Conservation (phyloP, 75 land plant genomes). For the Isoetes taiwanensis region DNA sequence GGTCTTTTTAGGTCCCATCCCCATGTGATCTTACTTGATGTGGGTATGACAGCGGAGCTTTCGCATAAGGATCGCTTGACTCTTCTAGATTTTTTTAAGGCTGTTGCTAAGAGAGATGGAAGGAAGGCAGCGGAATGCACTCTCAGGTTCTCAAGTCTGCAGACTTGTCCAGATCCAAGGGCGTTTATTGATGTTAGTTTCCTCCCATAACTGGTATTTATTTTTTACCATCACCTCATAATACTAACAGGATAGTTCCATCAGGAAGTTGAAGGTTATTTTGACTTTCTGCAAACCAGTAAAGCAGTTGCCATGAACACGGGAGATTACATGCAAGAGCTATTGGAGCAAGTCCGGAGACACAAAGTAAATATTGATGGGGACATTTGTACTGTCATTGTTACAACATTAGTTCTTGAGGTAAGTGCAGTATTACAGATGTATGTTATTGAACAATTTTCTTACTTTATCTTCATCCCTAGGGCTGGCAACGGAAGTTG, state of each 20-base stretch:
- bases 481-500: conserved; percentile 76
- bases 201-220: background rate
- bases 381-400: conserved; percentile 79
- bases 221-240: background rate
- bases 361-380: conserved; percentile 76
- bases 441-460: background rate
- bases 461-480: no score
- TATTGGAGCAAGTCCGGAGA: conserved; percentile 64
- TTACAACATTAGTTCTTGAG: conserved; percentile 84
- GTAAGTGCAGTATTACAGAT: conserved; percentile 13
- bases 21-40: conserved; percentile 79
- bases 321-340: conserved; percentile 62
- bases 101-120: conserved; percentile 70
- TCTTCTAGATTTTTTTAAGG: conserved; percentile 69
- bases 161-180: conserved; percentile 65
- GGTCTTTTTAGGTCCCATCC: conserved; percentile 43
- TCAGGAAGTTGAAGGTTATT: conserved; percentile 55
- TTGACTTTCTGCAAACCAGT: conserved; percentile 45
- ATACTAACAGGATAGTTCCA: background rate
- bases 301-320: conserved; percentile 54
- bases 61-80: conserved; percentile 44
- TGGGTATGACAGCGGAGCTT: conserved; percentile 94
- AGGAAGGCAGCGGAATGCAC: conserved; percentile 73
- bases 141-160: conserved; percentile 51
- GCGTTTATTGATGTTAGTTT: conserved; percentile 38